phyloP scores from a whole-genome alignment of 73 alveolate genomes.

The Symbiodinium natans region DNA sequence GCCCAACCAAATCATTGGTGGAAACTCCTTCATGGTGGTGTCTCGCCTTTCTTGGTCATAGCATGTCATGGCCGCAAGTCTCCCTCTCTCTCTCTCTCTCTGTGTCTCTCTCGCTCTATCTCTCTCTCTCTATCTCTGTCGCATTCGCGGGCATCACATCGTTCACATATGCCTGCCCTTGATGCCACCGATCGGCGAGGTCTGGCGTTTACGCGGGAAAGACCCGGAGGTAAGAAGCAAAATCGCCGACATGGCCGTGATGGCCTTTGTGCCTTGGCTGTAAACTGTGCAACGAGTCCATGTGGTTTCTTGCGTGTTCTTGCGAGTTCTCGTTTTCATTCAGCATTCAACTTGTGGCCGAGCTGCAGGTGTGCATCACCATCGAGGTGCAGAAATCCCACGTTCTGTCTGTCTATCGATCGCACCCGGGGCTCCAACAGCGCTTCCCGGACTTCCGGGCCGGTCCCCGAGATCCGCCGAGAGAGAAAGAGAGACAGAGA shows the following conservation, averaged over 20 bases:
- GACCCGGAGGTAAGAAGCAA: conserved; percentile 82
- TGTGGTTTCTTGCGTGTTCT: not conserved
- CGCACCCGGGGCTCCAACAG: conserved; percentile 95
- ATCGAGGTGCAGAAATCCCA: conserved; percentile 90
- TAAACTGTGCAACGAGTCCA: not conserved
- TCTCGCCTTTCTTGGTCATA: not conserved
- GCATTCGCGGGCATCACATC: not conserved
- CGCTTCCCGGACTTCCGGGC: conserved; percentile 88
- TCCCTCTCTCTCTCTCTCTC: no score
- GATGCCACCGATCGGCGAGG: not conserved
- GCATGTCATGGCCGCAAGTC: no score
- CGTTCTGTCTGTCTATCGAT: conserved; percentile 95
- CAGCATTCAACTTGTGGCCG: not conserved
- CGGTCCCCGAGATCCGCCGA: not conserved
- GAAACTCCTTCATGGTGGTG: conserved; percentile 96
- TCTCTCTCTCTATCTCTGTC: not conserved
- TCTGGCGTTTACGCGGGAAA: conserved; percentile 74
- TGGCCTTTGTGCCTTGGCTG: conserved; percentile 94
- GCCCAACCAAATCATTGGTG: conserved; percentile 98
- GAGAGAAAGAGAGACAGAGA: not conserved
- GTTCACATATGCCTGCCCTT: not conserved
- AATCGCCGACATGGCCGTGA: conserved; percentile 97
- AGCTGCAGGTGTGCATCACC: conserved; percentile 54
- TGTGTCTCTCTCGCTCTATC: no score
- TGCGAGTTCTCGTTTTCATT: no score